Conservation (phyloP, 495 filamentous ascomycete genomes). For the Cercophora scortea region DNA sequence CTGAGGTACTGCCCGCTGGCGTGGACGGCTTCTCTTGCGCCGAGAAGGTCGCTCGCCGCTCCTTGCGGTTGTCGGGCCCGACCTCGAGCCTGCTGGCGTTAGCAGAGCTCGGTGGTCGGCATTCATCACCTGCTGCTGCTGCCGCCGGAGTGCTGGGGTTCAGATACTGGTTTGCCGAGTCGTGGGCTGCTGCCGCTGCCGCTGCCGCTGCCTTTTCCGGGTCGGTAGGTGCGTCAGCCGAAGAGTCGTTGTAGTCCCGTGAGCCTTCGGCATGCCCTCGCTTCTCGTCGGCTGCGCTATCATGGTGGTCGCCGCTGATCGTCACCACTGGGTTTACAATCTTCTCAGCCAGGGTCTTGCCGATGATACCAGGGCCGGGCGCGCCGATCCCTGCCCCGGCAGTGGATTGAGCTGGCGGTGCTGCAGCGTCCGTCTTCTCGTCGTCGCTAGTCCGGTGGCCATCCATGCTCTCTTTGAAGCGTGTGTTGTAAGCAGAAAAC, state of each 20-base stretch:
- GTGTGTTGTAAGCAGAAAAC: slow-evolving; percentile 67
- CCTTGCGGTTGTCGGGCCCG: slow-evolving; percentile 22
- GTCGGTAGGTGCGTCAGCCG: slow-evolving; percentile 4
- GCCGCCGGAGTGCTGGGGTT: slow-evolving; percentile 9
- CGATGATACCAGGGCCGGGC: slow-evolving; percentile 15
- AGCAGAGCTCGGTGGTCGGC: not conserved
- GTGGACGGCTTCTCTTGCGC: slow-evolving; percentile 31
- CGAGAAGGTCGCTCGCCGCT: slow-evolving; percentile 38
- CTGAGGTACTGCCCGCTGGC: slow-evolving; percentile 16
- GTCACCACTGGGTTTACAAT: slow-evolving; percentile 1
- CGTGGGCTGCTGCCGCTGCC: not conserved
- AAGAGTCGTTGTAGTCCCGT: not conserved
- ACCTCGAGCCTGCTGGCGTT: slow-evolving; percentile 4
- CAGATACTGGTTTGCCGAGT: slow-evolving; percentile 1
- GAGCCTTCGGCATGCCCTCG: not conserved
- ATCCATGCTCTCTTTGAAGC: slow-evolving; percentile 64
- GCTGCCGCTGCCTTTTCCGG: slow-evolving; percentile 28
- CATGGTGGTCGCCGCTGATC: not conserved
- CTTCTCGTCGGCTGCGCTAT: slow-evolving; percentile 14
- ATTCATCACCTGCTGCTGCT: not conserved
- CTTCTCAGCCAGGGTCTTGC: slow-evolving; percentile 12
- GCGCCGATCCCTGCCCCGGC: slow-evolving; percentile 23
- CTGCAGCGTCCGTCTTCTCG: slow-evolving; percentile 14
- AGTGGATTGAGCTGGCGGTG: slow-evolving; percentile 7
- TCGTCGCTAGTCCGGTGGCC: slow-evolving; percentile 32